A percentile compares a stretch with the other conserved stretches of the same genome.
Evolutionary conservation across 352 stramenopile genomes (phyloP).

Genomic region (Phytophthora sojae): DNA sequence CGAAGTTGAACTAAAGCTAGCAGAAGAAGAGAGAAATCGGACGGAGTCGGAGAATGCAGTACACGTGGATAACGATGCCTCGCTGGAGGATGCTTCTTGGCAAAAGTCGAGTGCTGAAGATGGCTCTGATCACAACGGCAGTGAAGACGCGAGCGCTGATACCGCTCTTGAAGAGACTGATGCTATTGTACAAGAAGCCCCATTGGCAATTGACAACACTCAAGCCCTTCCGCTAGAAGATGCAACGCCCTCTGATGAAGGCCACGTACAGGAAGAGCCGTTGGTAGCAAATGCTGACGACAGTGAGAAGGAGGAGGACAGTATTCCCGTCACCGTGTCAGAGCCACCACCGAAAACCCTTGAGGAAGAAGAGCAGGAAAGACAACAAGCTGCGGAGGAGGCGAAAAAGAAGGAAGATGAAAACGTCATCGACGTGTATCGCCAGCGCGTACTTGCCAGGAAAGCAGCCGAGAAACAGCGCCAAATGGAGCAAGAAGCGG

Average conservation of each 20-base stretch:
- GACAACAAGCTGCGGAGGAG: slow-evolving; percentile 43
- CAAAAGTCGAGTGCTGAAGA: slow-evolving; percentile 2
- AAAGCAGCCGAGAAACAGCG: slow-evolving; percentile 73
- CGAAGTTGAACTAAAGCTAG: background rate
- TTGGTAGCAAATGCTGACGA: background rate
- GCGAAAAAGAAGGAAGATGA: slow-evolving; percentile 72
- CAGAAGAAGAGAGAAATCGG: slow-evolving; percentile 1
- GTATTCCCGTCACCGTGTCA: background rate
- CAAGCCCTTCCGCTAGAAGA: background rate
- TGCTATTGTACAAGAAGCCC: background rate
- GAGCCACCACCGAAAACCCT: slow-evolving; percentile 20
- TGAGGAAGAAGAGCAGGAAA: slow-evolving; percentile 49
- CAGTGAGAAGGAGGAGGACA: background rate
- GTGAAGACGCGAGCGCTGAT: background rate
- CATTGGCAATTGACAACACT: background rate
- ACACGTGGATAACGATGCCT: background rate
- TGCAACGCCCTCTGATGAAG: background rate
- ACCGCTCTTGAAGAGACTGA: background rate
- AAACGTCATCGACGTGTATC: slow-evolving; percentile 63
- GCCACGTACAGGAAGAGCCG: background rate
- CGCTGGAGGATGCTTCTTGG: slow-evolving; percentile 1
- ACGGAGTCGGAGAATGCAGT: slow-evolving; percentile 9
- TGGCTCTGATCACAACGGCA: background rate
- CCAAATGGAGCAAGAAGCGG: slow-evolving; percentile 53
- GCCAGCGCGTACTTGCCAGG: slow-evolving; percentile 66